Conservation (phyloP, 2,329 filamentous ascomycete genomes). For the Microdochium bolleyi region DNA sequence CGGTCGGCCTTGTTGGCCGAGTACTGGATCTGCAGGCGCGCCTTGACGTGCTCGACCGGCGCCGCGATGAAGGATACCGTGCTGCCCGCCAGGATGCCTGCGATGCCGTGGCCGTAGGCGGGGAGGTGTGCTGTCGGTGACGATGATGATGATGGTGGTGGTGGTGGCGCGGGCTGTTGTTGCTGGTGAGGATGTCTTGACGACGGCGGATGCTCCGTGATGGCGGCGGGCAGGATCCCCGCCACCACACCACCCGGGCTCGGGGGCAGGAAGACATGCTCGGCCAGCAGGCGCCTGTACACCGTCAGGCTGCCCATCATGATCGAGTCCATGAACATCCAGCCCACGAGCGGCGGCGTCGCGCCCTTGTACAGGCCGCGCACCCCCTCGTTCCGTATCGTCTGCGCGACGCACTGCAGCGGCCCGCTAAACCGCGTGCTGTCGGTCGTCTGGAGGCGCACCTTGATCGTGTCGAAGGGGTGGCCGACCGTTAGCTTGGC, state of each 20-base stretch:
- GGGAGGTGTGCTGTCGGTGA: conserved; percentile 47
- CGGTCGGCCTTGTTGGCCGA: conserved; percentile 68
- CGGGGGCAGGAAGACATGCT: conserved; percentile 65
- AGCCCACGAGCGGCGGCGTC: conserved; percentile 83
- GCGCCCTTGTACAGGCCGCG: conserved; percentile 89
- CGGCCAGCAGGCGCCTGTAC: conserved; percentile 76
- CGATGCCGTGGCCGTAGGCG: conserved; percentile 74
- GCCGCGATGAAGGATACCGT: conserved; percentile 92
- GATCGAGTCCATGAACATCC: conserved; percentile 94
- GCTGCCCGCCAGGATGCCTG: conserved; percentile 77
- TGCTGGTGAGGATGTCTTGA: conserved; percentile 5
- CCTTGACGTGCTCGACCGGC: conserved; percentile 92
- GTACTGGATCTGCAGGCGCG: conserved; percentile 90
- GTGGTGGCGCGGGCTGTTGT: neutral
- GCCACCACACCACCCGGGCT: conserved; percentile 20
- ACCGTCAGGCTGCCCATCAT: conserved; percentile 91
- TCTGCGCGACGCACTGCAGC: conserved; percentile 76
- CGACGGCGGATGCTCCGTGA: conserved; percentile 14
- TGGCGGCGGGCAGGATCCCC: conserved; percentile 25
- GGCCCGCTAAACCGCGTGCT: conserved; percentile 75
- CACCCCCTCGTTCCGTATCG: conserved; percentile 77
- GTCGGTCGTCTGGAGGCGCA: conserved; percentile 83
- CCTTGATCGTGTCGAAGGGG: conserved; percentile 94
- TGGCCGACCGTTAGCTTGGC: conserved; percentile 63
- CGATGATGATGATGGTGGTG: neutral